Evolutionary conservation across 225 moss, liverwort and hornwort genomes (phyloP).

Genomic region (Antitrichia curtipendula): DNA sequence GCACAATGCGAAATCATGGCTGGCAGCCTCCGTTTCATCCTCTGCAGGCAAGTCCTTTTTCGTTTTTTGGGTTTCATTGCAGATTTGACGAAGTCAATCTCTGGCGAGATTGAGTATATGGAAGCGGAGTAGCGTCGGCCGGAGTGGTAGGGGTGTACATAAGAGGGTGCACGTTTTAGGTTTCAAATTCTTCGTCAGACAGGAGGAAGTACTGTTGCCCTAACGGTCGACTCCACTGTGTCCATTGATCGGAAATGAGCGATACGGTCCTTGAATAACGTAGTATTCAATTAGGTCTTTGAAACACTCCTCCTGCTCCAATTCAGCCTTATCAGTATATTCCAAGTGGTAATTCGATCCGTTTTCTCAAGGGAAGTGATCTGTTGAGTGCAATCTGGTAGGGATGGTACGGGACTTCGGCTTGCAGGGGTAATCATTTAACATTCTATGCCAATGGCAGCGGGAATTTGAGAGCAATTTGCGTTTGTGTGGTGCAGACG

Average conservation of each 20-base stretch:
- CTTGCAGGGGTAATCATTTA: neutral
- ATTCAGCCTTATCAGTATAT: neutral
- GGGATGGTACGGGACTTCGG: neutral
- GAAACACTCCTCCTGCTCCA: neutral
- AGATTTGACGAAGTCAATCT: neutral
- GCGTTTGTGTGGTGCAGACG: conserved; percentile 29
- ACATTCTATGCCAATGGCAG: neutral
- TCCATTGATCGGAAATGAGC: neutral
- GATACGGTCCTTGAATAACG: neutral
- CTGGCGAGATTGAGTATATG: neutral
- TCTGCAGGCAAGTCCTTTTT: conserved; percentile 38
- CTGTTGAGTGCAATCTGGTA: neutral
- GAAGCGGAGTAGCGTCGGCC: neutral
- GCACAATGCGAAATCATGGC: conserved; percentile 96
- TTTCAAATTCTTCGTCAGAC: neutral
- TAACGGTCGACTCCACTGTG: neutral
- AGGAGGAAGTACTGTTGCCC: neutral
- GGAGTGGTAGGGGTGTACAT: neutral
- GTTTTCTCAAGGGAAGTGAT: neutral
- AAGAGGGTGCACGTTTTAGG: neutral
- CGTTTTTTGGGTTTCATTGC: neutral
- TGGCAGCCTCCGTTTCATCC: conserved; percentile 88
- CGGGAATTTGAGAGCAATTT: neutral
- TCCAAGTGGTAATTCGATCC: neutral
- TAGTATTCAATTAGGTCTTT: neutral